Evolutionary conservation across 2,329 filamentous ascomycete species (phyloP), one percentile per base, ranked within the genome.

Genomic region (Hypoxylon sp.): DNA sequence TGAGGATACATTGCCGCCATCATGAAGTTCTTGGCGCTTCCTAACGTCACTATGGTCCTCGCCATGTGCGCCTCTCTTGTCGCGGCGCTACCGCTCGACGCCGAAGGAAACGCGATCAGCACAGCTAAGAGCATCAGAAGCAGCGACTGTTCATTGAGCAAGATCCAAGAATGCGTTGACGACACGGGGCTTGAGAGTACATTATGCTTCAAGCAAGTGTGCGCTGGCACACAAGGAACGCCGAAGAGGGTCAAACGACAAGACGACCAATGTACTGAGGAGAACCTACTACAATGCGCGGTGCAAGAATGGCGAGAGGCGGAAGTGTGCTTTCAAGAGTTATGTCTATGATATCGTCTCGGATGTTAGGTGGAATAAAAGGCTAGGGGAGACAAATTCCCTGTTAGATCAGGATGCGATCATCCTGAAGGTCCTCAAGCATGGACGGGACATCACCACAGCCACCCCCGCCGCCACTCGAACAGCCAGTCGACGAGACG

Each of bases 261-360:
- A 41, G 71, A 73, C 50, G 71, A 73, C 52, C 43, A 70, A 17
- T 75, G 73, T 70, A 75, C 69, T 30, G 73, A 75, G 57, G 72
- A 75, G 5, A 75, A 75, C 63, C 61, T 75, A 25, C 61, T 72
- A 21, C 60, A 72, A 55, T 75, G 74, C 46, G 60, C 73, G n/a
- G 70, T 73, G 41, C 59, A 62, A 59, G 72, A 75, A 55, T 73
- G 69, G 73, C 66, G 68, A 34, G 67, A 74, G 38, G 68, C 74
- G 23, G 68, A 73, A 62, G 62, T 69, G 13, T 75, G 73, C 45
- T 74, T 74, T 45, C 71, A 74, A 46, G 55, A 71, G 46, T 63
- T 74, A 6, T 75, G 73, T 63, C 67, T 75, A 11, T 74, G 52
- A 61, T 28, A 52, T 34, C 21, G 36, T 21, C 23, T 46, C 17